Evolutionary conservation across 1,139 yeast genomes (phyloP).

Genomic region (Candida tetrigidarum): DNA sequence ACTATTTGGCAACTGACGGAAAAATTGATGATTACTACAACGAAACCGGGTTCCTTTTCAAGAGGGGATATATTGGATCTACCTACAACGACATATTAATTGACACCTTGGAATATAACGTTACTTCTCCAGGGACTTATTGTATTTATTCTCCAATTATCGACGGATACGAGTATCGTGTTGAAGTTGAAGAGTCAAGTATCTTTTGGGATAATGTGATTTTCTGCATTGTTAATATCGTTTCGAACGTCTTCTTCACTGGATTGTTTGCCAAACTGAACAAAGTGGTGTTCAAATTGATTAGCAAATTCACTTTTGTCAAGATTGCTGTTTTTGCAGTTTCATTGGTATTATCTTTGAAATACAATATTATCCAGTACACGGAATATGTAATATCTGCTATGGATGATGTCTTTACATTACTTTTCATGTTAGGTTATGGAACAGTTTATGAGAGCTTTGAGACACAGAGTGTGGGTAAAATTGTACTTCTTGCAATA

Average conservation of each 20-base stretch:
- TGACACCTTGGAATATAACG: constrained; percentile 2
- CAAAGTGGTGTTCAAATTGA: constrained; percentile 1
- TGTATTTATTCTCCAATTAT: constrained; percentile 14
- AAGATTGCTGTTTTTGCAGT: neutral
- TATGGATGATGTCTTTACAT: constrained; percentile 13
- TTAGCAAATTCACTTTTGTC: constrained; percentile 5
- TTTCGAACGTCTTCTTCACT: constrained; percentile 5
- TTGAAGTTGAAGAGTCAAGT: constrained; percentile 10
- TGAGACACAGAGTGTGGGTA: constrained; percentile 5
- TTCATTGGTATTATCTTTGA: constrained; percentile 9
- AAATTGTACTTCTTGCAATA: constrained; percentile 4
- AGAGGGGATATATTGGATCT: constrained; percentile 2
- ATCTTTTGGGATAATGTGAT: constrained; percentile 10
- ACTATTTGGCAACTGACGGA: constrained; percentile 12
- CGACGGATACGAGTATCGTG: constrained; percentile 13
- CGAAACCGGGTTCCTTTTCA: constrained; percentile 10
- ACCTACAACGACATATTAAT: constrained; percentile 7
- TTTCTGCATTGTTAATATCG: constrained; percentile 7
- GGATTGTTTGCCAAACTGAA: neutral
- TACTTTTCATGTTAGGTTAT: constrained; percentile 14
- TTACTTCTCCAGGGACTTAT: constrained; percentile 8
- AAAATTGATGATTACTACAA: constrained; percentile 15
- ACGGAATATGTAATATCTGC: constrained; percentile 10
- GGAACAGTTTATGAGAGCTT: constrained; percentile 9
- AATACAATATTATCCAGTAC: constrained; percentile 9